These are phyloP conservation scores for Oropetium thomaeum DNA, from an alignment of 176 grass and related monocot genomes.

Conservation along the genomic window DNA sequence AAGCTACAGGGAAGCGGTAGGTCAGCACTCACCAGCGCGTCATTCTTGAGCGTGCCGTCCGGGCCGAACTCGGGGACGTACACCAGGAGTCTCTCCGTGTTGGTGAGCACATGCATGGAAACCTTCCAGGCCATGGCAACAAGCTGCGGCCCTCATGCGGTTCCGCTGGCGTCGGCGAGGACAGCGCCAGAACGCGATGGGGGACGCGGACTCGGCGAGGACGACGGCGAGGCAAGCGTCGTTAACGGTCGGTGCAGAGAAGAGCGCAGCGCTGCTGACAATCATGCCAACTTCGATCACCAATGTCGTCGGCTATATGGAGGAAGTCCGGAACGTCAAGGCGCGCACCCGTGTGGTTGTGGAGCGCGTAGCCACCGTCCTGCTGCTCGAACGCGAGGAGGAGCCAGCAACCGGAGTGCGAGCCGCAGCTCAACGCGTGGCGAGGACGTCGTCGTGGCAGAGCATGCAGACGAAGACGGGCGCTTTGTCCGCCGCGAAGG, in stretches of 20 bases:
- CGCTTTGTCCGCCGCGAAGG: background rate
- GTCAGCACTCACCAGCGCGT: background rate
- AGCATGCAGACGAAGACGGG: background rate
- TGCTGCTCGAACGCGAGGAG: background rate
- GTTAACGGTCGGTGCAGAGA: background rate
- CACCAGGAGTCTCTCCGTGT: background rate
- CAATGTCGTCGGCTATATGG: background rate
- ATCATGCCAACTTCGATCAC: background rate
- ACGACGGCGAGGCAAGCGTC: background rate
- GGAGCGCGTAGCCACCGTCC: background rate
- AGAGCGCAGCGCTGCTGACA: background rate
- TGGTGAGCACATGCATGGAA: background rate
- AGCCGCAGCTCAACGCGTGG: background rate
- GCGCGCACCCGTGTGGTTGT: background rate
- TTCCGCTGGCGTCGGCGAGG: background rate
- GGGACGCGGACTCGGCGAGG: background rate
- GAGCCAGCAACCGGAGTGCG: background rate
- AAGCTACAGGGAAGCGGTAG: background rate
- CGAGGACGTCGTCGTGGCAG: background rate
- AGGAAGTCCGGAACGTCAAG: background rate
- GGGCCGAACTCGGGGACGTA: background rate
- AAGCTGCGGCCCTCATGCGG: background rate
- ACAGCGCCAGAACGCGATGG: background rate
- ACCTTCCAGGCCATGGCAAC: background rate
- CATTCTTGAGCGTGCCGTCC: background rate